Percentiles rank a stretch among this genome's conserved stretches.
Conservation (phyloP, 768 basidiomycete genomes). For the Lactarius evosmus region DNA sequence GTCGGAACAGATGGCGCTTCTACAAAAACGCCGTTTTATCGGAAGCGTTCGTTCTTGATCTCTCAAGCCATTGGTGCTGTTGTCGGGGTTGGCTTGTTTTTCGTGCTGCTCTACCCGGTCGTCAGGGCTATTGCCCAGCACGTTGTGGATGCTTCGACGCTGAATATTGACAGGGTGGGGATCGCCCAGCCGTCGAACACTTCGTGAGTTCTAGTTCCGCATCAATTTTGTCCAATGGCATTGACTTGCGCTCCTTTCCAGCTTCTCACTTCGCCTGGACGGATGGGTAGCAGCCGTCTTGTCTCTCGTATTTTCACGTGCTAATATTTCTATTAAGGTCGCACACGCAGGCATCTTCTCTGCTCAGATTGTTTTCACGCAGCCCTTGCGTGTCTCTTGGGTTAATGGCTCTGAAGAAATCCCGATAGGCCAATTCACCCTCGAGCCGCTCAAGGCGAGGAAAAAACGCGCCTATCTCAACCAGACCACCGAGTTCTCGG, state of each 20-base stretch:
- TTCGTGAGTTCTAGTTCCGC: conserved; percentile 42
- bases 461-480: conserved; percentile 59
- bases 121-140: conserved; percentile 63
- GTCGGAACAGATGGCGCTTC: conserved; percentile 10
- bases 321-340: conserved; percentile 39
- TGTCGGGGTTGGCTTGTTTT: conserved; percentile 59
- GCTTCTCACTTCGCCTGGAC: conserved; percentile 50
- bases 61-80: conserved; percentile 47
- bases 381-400: conserved; percentile 60
- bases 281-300: conserved; percentile 43
- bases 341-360: conserved; percentile 64
- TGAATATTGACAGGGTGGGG: conserved; percentile 51
- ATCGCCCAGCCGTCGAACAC: conserved; percentile 54
- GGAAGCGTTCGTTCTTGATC: conserved; percentile 62
- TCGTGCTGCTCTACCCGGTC: conserved; percentile 67
- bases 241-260: conserved; percentile 29
- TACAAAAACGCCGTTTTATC: conserved; percentile 49
- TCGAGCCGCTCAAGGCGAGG: conserved; percentile 48
- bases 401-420: conserved; percentile 46
- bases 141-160: conserved; percentile 53
- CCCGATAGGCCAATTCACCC: conserved; percentile 51
- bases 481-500: conserved; percentile 55
- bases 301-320: not conserved
- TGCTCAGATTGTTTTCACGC: conserved; percentile 58
- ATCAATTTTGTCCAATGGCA: not conserved